phyloP scores from a whole-genome alignment of 2,329 filamentous ascomycete species.

The Aureobasidium sp. region DNA sequence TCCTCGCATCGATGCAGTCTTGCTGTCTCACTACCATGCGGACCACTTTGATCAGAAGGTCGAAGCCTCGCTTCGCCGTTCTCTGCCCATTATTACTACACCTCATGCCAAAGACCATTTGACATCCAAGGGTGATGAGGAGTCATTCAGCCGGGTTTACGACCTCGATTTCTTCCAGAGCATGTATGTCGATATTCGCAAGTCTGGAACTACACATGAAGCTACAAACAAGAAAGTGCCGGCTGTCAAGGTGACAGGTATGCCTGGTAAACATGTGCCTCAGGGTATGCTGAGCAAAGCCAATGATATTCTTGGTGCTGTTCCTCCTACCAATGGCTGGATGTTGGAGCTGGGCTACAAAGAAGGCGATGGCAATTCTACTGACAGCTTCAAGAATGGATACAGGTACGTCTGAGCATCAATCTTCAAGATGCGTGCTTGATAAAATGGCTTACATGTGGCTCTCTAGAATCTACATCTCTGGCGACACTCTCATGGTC shows the following conservation, averaged over 20 bases:
- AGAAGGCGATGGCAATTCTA: slow-evolving; percentile 15
- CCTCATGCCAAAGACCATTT: slow-evolving; percentile 53
- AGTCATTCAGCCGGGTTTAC: slow-evolving; percentile 50
- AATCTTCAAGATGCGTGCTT: neutral
- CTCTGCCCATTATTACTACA: slow-evolving; percentile 57
- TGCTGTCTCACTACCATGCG: slow-evolving; percentile 59
- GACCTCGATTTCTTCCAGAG: slow-evolving; percentile 52
- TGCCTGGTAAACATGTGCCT: slow-evolving; percentile 59
- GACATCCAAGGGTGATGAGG: slow-evolving; percentile 34
- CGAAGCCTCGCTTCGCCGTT: slow-evolving; percentile 44
- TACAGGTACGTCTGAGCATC: slow-evolving; percentile 34
- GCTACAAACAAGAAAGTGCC: slow-evolving; percentile 26
- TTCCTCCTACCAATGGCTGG: slow-evolving; percentile 62
- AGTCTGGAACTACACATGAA: slow-evolving; percentile 3
- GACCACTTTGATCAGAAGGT: slow-evolving; percentile 52
- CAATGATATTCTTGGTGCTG: slow-evolving; percentile 44
- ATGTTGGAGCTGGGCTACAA: slow-evolving; percentile 55
- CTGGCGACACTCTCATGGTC: slow-evolving; percentile 57
- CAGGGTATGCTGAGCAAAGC: slow-evolving; percentile 35
- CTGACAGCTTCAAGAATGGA: slow-evolving; percentile 37
- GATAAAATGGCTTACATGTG: neutral
- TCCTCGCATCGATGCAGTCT: slow-evolving; percentile 52
- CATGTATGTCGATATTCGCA: slow-evolving; percentile 40
- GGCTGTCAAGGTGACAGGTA: slow-evolving; percentile 52
- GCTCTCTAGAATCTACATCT: slow-evolving; percentile 52